These are phyloP conservation scores for Calycina herbarum DNA, from an alignment of 2,329 filamentous ascomycete genomes.

Conservation along the genomic window DNA sequence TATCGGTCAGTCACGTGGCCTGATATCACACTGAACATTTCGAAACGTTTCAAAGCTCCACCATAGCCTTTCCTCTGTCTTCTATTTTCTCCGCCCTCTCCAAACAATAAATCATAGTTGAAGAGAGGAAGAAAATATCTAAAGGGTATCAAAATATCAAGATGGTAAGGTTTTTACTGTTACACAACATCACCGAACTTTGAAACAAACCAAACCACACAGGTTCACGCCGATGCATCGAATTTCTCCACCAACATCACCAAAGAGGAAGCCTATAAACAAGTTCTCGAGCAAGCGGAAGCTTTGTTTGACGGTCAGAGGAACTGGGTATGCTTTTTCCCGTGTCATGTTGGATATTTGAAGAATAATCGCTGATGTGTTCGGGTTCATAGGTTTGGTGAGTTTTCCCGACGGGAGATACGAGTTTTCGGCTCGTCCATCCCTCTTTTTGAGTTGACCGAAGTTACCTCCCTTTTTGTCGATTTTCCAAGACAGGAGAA, in stretches of 20 bases:
- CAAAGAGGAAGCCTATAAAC: conserved; percentile 72
- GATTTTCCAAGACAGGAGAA: neutral
- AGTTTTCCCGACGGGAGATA: conserved; percentile 5
- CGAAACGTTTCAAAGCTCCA: neutral
- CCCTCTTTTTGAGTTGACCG: too few species aligned
- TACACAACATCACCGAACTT: neutral
- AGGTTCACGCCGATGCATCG: conserved; percentile 71
- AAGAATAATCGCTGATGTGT: conserved; percentile 13
- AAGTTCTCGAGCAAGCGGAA: conserved; percentile 69
- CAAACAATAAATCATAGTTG: neutral
- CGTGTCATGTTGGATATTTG: neutral
- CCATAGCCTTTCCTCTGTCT: neutral
- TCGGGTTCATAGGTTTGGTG: conserved; percentile 43
- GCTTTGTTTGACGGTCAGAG: conserved; percentile 70
- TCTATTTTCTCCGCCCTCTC: neutral
- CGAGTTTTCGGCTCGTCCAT: neutral
- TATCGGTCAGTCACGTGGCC: too few species aligned
- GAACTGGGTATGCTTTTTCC: conserved; percentile 67
- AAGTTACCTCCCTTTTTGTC: conserved; percentile 6
- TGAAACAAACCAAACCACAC: neutral
- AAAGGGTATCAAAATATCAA: neutral
- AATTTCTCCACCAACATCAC: conserved; percentile 66
- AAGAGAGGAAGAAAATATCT: too few species aligned
- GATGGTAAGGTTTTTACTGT: neutral
- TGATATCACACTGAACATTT: too few species aligned